Conservation (phyloP, 2,329 filamentous ascomycete genomes). For the Penicillium crustosum region DNA sequence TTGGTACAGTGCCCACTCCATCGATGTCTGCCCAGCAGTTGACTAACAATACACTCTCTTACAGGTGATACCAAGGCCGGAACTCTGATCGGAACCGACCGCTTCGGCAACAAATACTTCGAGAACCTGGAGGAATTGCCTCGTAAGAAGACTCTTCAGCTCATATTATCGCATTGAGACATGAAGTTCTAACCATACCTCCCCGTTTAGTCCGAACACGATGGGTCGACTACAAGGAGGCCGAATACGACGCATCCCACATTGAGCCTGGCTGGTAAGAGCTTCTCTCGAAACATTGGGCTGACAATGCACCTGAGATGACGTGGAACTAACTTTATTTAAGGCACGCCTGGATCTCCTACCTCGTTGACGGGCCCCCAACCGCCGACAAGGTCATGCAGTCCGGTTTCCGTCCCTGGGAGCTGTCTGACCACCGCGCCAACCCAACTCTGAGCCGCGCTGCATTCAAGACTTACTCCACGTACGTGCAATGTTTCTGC, state of each 20-base stretch:
- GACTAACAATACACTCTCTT: constrained; percentile 28
- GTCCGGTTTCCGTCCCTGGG: constrained; percentile 69
- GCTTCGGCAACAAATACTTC: constrained; percentile 95
- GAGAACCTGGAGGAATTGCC: constrained; percentile 96
- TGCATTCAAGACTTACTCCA: constrained; percentile 91
- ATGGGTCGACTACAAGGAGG: constrained; percentile 95
- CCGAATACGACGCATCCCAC: constrained; percentile 64
- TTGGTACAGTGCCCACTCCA: constrained; percentile 36
- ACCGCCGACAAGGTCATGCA: constrained; percentile 71
- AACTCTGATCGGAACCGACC: constrained; percentile 77
- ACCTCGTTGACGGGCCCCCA: constrained; percentile 85
- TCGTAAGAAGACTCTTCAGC: constrained; percentile 54
- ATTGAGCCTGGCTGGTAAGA: constrained; percentile 84
- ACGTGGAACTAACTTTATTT: constrained; percentile 7
- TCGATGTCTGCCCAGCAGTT: constrained; percentile 2
- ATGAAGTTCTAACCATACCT: constrained; percentile 19
- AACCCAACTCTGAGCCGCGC: constrained; percentile 74
- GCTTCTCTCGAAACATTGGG: background rate
- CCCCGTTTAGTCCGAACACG: constrained; percentile 72
- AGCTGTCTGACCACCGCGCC: constrained; percentile 68
- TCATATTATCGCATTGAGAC: background rate
- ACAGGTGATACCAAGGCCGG: constrained; percentile 95
- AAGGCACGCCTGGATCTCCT: constrained; percentile 95
- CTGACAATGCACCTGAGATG: background rate
- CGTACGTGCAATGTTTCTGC: constrained; percentile 62